A percentile compares a stretch with the other conserved stretches of the same genome.
These are phyloP conservation scores for Prunus fruticosa DNA, from an alignment of 306 rosid genomes.

Conservation along the genomic window DNA sequence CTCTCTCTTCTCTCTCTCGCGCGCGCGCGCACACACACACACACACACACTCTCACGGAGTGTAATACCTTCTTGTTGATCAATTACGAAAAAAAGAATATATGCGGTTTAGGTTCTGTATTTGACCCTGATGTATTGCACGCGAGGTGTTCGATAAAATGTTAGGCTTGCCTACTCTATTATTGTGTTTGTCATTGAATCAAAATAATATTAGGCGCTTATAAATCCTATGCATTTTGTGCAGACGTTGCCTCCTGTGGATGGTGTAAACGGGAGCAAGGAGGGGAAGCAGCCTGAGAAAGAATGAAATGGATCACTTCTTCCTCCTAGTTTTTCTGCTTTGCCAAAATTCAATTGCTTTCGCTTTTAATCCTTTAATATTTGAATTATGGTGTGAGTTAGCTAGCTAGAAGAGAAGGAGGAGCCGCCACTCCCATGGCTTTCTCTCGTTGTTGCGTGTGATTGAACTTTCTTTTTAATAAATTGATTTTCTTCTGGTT, in stretches of 20 bases:
- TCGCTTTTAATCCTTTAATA: neutral
- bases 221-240: neutral
- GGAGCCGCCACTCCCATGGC: too few relatives aligned
- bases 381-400: too few relatives aligned
- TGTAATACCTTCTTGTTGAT: neutral
- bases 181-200: neutral
- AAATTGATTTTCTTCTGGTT: too few relatives aligned
- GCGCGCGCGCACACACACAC: too few relatives aligned
- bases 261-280: neutral
- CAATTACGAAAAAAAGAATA: neutral
- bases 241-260: slow-evolving; percentile 24
- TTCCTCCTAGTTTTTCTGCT: neutral
- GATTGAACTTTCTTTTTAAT: too few relatives aligned
- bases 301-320: neutral
- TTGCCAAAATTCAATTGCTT: neutral
- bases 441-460: too few relatives aligned
- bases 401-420: too few relatives aligned
- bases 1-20: too few relatives aligned
- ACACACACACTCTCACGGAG: neutral
- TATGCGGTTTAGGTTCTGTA: neutral
- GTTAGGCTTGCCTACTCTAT: neutral
- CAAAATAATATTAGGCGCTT: neutral
- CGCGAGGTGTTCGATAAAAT: slow-evolving; percentile 22
- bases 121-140: neutral
- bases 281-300: neutral